These are phyloP conservation scores for Pseudodiploospora longispora DNA, from an alignment of 2,329 filamentous ascomycete species.

Conservation along the genomic window DNA sequence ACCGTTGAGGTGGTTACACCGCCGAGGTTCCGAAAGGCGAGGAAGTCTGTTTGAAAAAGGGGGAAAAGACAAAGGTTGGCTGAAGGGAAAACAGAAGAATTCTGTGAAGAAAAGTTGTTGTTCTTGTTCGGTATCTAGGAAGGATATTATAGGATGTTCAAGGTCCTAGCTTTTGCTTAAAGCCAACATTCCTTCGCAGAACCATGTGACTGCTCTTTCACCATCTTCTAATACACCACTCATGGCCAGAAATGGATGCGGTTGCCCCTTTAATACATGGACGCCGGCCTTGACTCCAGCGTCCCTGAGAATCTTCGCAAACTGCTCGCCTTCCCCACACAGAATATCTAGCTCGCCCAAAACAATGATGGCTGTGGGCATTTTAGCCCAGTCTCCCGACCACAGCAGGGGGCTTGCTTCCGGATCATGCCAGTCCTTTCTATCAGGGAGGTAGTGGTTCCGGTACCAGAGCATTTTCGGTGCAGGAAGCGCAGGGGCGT, in stretches of 20 bases:
- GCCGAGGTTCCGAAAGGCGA: background rate
- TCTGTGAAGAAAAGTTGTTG: too few relatives aligned
- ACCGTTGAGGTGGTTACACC: conserved; percentile 31
- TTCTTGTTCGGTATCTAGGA: background rate
- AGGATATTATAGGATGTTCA: too few relatives aligned
- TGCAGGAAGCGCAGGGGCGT: conserved; percentile 7
- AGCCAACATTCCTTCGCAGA: background rate
- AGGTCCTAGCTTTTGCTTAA: too few relatives aligned
- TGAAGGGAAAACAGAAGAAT: too few relatives aligned
- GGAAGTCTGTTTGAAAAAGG: background rate
- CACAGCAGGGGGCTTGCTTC: background rate
- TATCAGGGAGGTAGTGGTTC: conserved; percentile 3
- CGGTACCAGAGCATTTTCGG: conserved; percentile 11
- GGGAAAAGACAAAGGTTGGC: background rate
- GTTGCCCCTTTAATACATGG: conserved; percentile 9
- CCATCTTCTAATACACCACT: background rate
- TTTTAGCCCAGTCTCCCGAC: background rate
- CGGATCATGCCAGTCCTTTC: background rate
- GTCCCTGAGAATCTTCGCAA: conserved; percentile 1
- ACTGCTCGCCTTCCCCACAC: conserved; percentile 7
- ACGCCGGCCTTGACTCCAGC: conserved; percentile 2
- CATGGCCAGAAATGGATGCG: conserved; percentile 1
- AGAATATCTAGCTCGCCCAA: background rate
- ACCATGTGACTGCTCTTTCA: background rate
- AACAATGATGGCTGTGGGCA: background rate